phyloP scores from a whole-genome alignment of 2,329 filamentous ascomycete species.

The Paraconiothyrium brasiliense region DNA sequence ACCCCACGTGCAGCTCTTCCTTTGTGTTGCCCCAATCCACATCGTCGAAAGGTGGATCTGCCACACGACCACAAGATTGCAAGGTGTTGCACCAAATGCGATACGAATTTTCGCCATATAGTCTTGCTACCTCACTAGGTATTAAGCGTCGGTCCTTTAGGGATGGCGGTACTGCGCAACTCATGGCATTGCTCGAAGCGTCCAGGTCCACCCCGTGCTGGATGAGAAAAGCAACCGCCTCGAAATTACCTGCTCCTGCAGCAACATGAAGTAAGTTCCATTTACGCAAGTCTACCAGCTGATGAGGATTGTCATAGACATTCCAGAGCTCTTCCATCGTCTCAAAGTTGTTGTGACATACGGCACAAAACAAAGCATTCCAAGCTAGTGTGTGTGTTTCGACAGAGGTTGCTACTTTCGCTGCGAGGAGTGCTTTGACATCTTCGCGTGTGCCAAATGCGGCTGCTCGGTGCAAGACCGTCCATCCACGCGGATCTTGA shows the following conservation, averaged over 20 bases:
- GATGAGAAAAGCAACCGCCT: constrained; percentile 18
- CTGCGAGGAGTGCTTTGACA: neutral
- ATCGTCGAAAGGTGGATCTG: neutral
- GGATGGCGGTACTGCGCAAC: constrained; percentile 13
- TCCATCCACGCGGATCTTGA: constrained; percentile 17
- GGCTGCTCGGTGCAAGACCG: constrained; percentile 17
- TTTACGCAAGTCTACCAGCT: constrained; percentile 15
- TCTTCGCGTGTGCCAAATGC: constrained; percentile 15
- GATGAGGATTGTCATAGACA: neutral
- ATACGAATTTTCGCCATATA: constrained; percentile 18
- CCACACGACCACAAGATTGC: neutral
- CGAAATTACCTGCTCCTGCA: constrained; percentile 18
- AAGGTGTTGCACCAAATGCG: constrained; percentile 10
- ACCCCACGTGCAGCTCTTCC: constrained; percentile 17
- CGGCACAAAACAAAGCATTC: constrained; percentile 19
- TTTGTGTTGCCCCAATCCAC: neutral
- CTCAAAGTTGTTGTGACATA: constrained; percentile 15
- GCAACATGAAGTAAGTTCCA: constrained; percentile 24
- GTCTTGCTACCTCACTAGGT: constrained; percentile 7
- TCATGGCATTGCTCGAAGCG: constrained; percentile 16
- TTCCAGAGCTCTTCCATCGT: constrained; percentile 16
- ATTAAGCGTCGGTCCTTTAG: constrained; percentile 8
- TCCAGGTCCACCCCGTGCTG: constrained; percentile 17
- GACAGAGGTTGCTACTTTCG: neutral
- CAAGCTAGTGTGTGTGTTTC: constrained; percentile 14